Percentiles rank a stretch among this genome's conserved stretches.
phyloP scores from a whole-genome alignment of 1,139 yeast genomes.

The Sugiyamaella sp. region DNA sequence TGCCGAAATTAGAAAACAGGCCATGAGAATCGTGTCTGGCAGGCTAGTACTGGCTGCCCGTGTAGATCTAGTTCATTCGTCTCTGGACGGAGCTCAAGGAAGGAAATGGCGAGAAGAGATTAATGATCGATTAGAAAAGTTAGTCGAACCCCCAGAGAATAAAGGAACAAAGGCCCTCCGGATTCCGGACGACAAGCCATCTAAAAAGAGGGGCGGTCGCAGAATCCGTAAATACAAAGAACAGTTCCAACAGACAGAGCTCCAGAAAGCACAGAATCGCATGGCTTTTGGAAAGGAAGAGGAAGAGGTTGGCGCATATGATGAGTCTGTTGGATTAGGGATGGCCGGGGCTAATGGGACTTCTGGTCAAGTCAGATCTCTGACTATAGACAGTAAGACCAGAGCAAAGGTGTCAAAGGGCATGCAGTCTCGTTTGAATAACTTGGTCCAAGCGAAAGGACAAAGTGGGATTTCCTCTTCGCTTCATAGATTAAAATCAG shows the following conservation, averaged over 20 bases:
- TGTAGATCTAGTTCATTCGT: constrained; percentile 57
- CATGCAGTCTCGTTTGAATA: constrained; percentile 37
- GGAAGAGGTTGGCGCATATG: constrained; percentile 57
- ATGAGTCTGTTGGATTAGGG: constrained; percentile 83
- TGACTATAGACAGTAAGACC: constrained; percentile 41
- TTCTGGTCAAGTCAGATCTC: constrained; percentile 43
- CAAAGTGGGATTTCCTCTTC: constrained; percentile 8
- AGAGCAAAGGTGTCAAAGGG: constrained; percentile 42
- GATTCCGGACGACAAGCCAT: constrained; percentile 73
- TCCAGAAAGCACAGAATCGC: constrained; percentile 81
- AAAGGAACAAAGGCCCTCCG: constrained; percentile 76
- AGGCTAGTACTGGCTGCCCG: constrained; percentile 84
- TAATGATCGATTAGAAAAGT: constrained; percentile 63
- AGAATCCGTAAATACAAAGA: constrained; percentile 79
- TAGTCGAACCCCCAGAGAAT: constrained; percentile 77
- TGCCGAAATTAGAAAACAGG: constrained; percentile 63
- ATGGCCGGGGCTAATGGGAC: constrained; percentile 53
- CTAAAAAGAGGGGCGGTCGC: constrained; percentile 87
- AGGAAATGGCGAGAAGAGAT: constrained; percentile 61
- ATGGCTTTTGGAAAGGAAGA: constrained; percentile 81
- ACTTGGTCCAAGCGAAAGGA: constrained; percentile 15
- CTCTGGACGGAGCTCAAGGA: constrained; percentile 61
- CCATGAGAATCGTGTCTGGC: constrained; percentile 77
- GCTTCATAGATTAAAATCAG: constrained; percentile 11
- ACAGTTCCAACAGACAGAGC: constrained; percentile 76